These are phyloP conservation scores for Simplicillium aogashimaense DNA, from an alignment of 2,329 filamentous ascomycete genomes.

Conservation along the genomic window DNA sequence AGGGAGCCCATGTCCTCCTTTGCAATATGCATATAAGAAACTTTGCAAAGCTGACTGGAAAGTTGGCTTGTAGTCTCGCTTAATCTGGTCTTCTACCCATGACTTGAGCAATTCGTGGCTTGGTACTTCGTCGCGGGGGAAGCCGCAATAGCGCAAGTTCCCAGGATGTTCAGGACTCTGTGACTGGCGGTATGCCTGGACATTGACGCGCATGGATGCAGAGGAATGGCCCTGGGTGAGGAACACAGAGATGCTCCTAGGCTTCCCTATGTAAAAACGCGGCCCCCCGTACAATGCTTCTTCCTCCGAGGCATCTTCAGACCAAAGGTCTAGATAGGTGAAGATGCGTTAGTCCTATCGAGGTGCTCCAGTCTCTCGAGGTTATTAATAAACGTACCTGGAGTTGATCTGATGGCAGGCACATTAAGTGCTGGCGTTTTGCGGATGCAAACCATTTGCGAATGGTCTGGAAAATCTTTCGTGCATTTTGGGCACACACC, in stretches of 20 bases:
- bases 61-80: slow-evolving; percentile 18
- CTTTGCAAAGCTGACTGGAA: slow-evolving; percentile 24
- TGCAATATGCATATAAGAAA: slow-evolving; percentile 25
- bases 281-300: slow-evolving; percentile 21
- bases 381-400: slow-evolving; percentile 20
- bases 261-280: slow-evolving; percentile 25
- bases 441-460: slow-evolving; percentile 28
- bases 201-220: slow-evolving; percentile 16
- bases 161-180: slow-evolving; percentile 17
- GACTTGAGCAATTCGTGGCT: slow-evolving; percentile 21
- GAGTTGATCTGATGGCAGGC: slow-evolving; percentile 26
- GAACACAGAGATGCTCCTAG: slow-evolving; percentile 19
- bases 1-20: slow-evolving; percentile 24
- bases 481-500: slow-evolving; percentile 31
- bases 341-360: slow-evolving; percentile 1
- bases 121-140: slow-evolving; percentile 25
- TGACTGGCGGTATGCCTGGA: slow-evolving; percentile 25
- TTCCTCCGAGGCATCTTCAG: slow-evolving; percentile 21
- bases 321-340: slow-evolving; percentile 24
- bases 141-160: slow-evolving; percentile 23
- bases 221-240: too few species aligned
- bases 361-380: neutral
- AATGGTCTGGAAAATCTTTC: slow-evolving; percentile 28
- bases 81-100: slow-evolving; percentile 28
- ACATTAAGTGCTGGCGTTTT: slow-evolving; percentile 24